phyloP scores from a whole-genome alignment of 148 eudicot species.

The Mesembryanthemum crystallinum region DNA sequence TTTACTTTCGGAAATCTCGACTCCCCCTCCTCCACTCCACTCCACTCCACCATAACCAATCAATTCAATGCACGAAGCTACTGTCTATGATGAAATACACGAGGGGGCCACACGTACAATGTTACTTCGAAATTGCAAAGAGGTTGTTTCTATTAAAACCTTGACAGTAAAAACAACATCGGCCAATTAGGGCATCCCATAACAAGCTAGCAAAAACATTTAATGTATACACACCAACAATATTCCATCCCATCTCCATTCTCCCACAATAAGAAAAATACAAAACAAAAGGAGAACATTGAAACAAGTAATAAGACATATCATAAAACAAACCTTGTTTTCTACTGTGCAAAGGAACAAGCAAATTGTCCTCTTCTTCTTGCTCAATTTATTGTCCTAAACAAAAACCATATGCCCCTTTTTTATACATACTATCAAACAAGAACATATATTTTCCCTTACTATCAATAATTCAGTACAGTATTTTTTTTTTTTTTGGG shows the following conservation, averaged over 20 bases:
- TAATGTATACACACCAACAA: background rate
- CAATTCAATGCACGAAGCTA: background rate
- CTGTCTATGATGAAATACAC: background rate
- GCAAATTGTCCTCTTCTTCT: constrained; percentile 21
- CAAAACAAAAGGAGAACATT: constrained; percentile 3
- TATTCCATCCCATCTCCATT: background rate
- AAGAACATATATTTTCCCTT: background rate
- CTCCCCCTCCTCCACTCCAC: background rate
- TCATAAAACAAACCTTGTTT: constrained; percentile 16
- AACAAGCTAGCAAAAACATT: no score
- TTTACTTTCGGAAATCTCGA: no score
- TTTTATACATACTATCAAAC: background rate
- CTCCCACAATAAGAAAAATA: background rate
- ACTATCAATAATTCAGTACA: constrained; percentile 15
- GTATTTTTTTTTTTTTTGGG: no score
- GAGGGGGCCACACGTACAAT: background rate
- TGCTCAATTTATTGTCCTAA: constrained; percentile 17
- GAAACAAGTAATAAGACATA: constrained; percentile 17
- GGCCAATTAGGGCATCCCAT: no score
- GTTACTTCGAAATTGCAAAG: no score
- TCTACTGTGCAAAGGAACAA: constrained; percentile 9
- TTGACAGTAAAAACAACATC: no score
- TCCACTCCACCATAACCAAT: background rate
- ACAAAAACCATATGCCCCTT: constrained; percentile 1
- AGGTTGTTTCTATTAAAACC: background rate